Evolutionary conservation across 2,329 filamentous ascomycete genomes (phyloP), one percentile per base, ranked within the genome.

Genomic region (Cladosporium cucumerinum): DNA sequence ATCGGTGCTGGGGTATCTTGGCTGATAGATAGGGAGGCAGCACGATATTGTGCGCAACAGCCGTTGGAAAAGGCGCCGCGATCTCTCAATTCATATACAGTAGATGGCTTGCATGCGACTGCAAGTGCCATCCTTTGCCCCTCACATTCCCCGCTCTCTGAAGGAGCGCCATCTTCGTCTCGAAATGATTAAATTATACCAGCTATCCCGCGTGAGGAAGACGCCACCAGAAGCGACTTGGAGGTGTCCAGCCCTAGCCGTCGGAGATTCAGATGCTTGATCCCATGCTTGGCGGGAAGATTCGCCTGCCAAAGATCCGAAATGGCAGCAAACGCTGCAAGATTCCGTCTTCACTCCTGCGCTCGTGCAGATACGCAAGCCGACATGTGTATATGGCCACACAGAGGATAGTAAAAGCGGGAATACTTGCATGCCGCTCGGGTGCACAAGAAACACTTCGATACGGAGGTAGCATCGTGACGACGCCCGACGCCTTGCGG

Each of bases 111-210:
- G 54, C 54, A 30, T 23, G 52, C 30, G 14, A 57, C 30, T 57
- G 32, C 4, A 39, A 57, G 11, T 34, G n/a, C 54, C 54, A 32
- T 57, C 54, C 28, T 57, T 32, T 32, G 10, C 54, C 54, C 54
- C 54, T 32, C n/a, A 57, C 32, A 14, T 57, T 57, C 54, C 54
- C 54, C 54, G 54, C 54, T 57, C 30, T 23, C 54, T 25, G 54
- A 16, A 52, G 48, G 26, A 32, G 32, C 54, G 54, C 54, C 54
- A 23, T 34, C 32, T 46, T 54, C 54, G 54, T 39, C 54, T 57
- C 54, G 54, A 57, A 57, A 57, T 32, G 14, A 57, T 57, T 39
- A 57, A 57, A 54, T 54, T 39, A 16, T 23, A 34, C 28, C 52
- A 57, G 52, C 26, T 23, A 5, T 28, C 14, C 26, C 54, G 32